These are phyloP conservation scores for Grammothele lineata DNA, from an alignment of 768 basidiomycete species.

Conservation along the genomic window DNA sequence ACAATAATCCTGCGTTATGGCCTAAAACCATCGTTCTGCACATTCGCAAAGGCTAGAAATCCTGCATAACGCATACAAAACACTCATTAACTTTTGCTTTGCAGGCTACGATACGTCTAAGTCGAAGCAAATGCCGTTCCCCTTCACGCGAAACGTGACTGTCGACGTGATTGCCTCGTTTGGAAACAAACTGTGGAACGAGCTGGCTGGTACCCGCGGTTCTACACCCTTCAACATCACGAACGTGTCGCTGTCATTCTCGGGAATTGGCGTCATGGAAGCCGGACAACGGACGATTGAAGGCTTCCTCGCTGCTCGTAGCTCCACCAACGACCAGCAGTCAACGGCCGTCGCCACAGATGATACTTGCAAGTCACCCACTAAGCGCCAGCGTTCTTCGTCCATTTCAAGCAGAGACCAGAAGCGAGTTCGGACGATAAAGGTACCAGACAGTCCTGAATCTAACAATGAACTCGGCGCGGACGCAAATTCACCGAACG, in stretches of 20 bases:
- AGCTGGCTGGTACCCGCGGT: constrained; percentile 59
- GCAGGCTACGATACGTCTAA: constrained; percentile 61
- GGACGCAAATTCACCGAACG: not conserved
- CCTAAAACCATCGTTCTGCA: constrained; percentile 87
- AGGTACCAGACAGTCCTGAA: not conserved
- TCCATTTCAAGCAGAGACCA: not conserved
- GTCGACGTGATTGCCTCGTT: constrained; percentile 73
- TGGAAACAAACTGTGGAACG: constrained; percentile 83
- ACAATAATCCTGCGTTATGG: constrained; percentile 73
- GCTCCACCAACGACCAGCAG: constrained; percentile 21
- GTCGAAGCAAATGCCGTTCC: constrained; percentile 87
- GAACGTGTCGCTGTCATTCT: constrained; percentile 68
- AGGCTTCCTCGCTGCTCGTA: constrained; percentile 60
- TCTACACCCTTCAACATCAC: constrained; percentile 56
- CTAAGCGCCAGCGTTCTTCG: constrained; percentile 8
- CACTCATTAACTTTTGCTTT: not conserved
- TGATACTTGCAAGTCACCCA: constrained; percentile 3
- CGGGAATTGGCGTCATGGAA: constrained; percentile 72
- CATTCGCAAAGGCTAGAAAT: constrained; percentile 58
- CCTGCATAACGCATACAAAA: too few relatives aligned
- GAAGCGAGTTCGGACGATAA: too few relatives aligned
- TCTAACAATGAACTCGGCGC: not conserved
- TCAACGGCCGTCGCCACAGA: not conserved
- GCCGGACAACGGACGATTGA: constrained; percentile 84
- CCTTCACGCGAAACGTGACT: constrained; percentile 69